Evolutionary conservation across 352 stramenopile species (phyloP), one percentile per base, ranked within the genome.

Genomic region (Pythium dissotocum): DNA sequence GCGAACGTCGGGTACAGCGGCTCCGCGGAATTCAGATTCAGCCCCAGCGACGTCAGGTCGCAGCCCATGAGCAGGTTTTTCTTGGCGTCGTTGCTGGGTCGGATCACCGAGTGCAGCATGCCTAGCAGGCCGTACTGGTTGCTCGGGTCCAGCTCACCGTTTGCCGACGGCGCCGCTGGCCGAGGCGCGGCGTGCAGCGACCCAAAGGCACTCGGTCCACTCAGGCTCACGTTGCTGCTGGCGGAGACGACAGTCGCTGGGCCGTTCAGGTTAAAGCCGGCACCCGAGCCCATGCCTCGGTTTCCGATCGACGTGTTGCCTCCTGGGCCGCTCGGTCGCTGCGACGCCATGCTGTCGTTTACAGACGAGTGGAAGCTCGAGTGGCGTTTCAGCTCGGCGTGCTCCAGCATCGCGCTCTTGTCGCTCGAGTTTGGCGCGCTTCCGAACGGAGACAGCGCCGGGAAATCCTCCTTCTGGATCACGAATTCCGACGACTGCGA

Each of bases 401-500:
- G 62, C 49, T 70, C 67, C 32, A 72, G 72, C 54, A 85, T 74
- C 30, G 84, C 67, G 38, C 66, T 75, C 70, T 91, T 91, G 38
- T 91, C 85, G 61, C 61, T 82, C 30, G 64, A 73, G 26, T 65
- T 73, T 13, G 71, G 62, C 3, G 53, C 68, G 21, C 69, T 72
- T 9, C 65, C 73, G 69, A 95, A 91, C 4, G 86, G 81, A n/a
- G 84, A 93, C 3, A 95, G 75, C 24, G 87, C 87, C 12, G 87
- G 87, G 58, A 95, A 95, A 36, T 95, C 87, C 57, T 95, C 87
- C 60, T 95, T 95, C 68, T 95, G 87, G 58, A 95, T 93, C 33
- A 90, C 78, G 77, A 95, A 95, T 69, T 95, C 87, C 8, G 87
- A 89, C 32, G 75, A 77, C 46, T 82, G 81, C 8, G 77, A 71